Evolutionary conservation across 2,329 filamentous ascomycete species (phyloP), one percentile per base, ranked within the genome.

Genomic region (Elsinoe fawcettii): DNA sequence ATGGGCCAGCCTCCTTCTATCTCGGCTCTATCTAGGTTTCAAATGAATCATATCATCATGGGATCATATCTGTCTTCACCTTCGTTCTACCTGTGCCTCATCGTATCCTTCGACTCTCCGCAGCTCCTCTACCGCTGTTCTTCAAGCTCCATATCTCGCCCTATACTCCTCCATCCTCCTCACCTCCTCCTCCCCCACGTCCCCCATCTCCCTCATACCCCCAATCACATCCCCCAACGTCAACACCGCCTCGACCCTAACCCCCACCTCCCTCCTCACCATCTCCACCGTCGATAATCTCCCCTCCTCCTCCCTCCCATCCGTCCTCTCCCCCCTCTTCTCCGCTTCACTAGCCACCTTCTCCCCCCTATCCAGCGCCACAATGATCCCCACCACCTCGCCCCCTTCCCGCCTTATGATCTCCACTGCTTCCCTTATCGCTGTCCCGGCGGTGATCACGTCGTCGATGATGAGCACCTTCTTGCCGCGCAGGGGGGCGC

Each of bases 381-480:
- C 87, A 18, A 96, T 81, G 58, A 97, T 91, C 27, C 90, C 92
- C 2, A 87, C 87, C 20, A 97, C 83, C 53, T 81, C 82, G 1
- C 92, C 93, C 2, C 92, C 93, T 70, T 95, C 87, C 65, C 83
- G 83, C 65, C 84, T 80, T 69, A 97, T 96, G 72, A 96, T 93
- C 56, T 84, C 84, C 60, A 97, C 90, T 12, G 92, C 90, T 72
- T 97, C 91, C 59, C 90, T 81, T 75, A 96, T 91, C 39, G 93
- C 93, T 1, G 91, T 97, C 25, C 93, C 93, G 0, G 90, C 92
- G 1, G 91, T 96, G 67, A 97, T 92, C 58, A 99, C 92, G 74
- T 97, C 93, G 76, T 99, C 93, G 39, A 99, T 86, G 64, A 99
- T 88, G 32, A 99, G 79, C 14, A 96, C 84, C 60, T 81, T 83